phyloP scores from a whole-genome alignment of 2,329 filamentous ascomycete species.

The Rugonectria rugulosa region DNA sequence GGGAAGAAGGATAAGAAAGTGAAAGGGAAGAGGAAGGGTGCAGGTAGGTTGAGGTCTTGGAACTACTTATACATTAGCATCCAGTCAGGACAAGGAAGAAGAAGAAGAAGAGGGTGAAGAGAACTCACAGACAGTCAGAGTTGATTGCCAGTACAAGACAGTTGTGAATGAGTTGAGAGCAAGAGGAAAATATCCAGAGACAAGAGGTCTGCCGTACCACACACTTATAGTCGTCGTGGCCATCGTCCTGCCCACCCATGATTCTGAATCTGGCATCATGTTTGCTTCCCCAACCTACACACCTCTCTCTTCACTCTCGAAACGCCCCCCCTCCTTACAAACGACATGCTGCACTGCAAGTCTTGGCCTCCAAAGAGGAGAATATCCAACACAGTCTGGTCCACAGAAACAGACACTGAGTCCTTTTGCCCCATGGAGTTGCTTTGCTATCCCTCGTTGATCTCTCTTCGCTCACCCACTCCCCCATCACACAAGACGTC shows the following conservation, averaged over 20 bases:
- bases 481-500: neutral
- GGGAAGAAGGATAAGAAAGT: neutral
- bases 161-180: conserved; percentile 12
- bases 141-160: neutral
- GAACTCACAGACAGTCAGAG: neutral
- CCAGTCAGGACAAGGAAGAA: neutral
- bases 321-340: conserved; percentile 5
- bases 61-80: conserved; percentile 1
- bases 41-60: no score
- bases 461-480: neutral
- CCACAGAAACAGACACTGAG: neutral
- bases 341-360: neutral
- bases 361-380: neutral
- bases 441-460: neutral
- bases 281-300: conserved; percentile 25
- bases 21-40: neutral
- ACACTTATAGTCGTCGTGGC: conserved; percentile 31
- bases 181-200: conserved; percentile 16
- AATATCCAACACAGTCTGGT: neutral
- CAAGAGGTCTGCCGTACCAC: conserved; percentile 33
- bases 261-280: conserved; percentile 17
- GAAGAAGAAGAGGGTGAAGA: neutral
- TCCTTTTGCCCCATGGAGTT: neutral
- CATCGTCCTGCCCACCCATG: conserved; percentile 20
- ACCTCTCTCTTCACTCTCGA: neutral